Percentiles rank a stretch among this genome's conserved stretches.
These are phyloP conservation scores for Hemerocallis citrina DNA, from an alignment of 106 monocot species.

Conservation along the genomic window DNA sequence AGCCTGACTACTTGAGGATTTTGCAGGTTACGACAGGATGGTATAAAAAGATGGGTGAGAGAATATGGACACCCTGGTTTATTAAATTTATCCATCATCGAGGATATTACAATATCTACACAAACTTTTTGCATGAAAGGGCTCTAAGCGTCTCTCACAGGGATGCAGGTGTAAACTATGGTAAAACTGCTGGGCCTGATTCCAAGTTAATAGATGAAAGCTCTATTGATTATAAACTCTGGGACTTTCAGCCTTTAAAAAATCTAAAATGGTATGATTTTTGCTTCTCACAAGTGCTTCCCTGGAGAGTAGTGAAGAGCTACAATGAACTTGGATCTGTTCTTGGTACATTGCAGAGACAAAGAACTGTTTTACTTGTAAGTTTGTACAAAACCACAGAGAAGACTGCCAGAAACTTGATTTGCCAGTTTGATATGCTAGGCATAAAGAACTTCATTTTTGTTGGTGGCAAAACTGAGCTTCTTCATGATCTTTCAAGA, in stretches of 20 bases:
- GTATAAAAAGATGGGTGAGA: slow-evolving; percentile 95
- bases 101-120: slow-evolving; percentile 90
- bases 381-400: slow-evolving; percentile 45
- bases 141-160: slow-evolving; percentile 84
- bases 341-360: slow-evolving; percentile 44
- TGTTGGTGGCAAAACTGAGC: slow-evolving; percentile 27
- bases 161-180: slow-evolving; percentile 94
- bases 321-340: slow-evolving; percentile 55
- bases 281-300: slow-evolving; percentile 76
- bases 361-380: slow-evolving; percentile 37
- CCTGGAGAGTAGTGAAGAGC: slow-evolving; percentile 41
- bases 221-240: slow-evolving; percentile 51
- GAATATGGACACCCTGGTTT: slow-evolving; percentile 98
- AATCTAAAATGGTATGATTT: slow-evolving; percentile 90
- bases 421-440: slow-evolving; percentile 72
- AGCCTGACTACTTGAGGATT: too few relatives aligned
- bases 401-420: slow-evolving; percentile 47
- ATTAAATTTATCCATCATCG: slow-evolving; percentile 89
- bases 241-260: slow-evolving; percentile 43
- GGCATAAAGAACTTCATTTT: slow-evolving; percentile 55
- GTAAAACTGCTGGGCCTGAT: slow-evolving; percentile 87
- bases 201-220: slow-evolving; percentile 46
- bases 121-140: slow-evolving; percentile 73
- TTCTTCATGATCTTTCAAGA: slow-evolving; percentile 53
- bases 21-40: slow-evolving; percentile 91